Evolutionary conservation across 2,329 filamentous ascomycete genomes (phyloP).

Genomic region (Fusarium nisikadoi): DNA sequence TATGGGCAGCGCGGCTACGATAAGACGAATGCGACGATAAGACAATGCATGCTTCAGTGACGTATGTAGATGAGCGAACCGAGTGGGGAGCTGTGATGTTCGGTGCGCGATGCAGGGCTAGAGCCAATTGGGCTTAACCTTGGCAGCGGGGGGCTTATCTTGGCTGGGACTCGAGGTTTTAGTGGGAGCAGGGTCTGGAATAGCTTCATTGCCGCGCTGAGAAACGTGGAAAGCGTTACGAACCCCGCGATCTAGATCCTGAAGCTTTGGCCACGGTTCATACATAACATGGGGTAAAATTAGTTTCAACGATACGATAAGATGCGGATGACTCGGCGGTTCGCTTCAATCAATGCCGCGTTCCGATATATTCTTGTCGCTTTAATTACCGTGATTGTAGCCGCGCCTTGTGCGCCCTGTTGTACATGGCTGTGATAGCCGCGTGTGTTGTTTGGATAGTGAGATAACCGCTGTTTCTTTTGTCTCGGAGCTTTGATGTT

Average conservation of each 20-base stretch:
- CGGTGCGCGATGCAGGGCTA: conserved; percentile 35
- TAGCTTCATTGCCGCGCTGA: conserved; percentile 31
- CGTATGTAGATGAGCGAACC: conserved; percentile 21
- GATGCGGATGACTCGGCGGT: background rate
- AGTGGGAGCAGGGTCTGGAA: background rate
- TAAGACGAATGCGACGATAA: conserved; percentile 40
- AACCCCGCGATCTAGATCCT: conserved; percentile 25
- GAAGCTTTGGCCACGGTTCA: conserved; percentile 20
- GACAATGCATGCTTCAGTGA: conserved; percentile 39
- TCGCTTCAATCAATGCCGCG: background rate
- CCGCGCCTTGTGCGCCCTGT: conserved; percentile 2
- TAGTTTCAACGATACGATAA: background rate
- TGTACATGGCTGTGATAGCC: background rate
- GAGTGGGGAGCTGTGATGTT: conserved; percentile 17
- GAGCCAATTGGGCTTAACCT: background rate
- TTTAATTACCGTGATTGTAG: background rate
- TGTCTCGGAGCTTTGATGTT: background rate
- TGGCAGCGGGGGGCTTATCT: background rate
- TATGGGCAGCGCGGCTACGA: conserved; percentile 42
- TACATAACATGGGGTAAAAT: background rate
- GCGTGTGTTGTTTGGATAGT: background rate
- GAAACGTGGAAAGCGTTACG: background rate
- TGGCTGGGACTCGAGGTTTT: background rate
- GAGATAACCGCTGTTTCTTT: background rate
- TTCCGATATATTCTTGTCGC: background rate